These are phyloP conservation scores for Allium cepa DNA, from an alignment of 106 monocot genomes.

Conservation along the genomic window DNA sequence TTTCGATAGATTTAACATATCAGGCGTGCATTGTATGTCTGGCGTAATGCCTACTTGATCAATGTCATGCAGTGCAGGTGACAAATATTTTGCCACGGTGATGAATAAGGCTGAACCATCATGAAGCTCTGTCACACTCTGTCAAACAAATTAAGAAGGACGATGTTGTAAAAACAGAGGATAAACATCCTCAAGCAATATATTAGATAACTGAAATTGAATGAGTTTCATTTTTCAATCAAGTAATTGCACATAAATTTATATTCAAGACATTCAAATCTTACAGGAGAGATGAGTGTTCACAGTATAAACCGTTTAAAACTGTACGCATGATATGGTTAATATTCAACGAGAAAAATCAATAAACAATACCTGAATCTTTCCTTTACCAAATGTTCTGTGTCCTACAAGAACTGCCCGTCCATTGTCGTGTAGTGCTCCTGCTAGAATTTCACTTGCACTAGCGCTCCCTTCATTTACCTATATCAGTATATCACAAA, in stretches of 20 bases:
- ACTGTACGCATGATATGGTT: background rate
- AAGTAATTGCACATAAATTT: background rate
- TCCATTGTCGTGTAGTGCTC: constrained; percentile 93
- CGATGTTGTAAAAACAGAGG: too few relatives aligned
- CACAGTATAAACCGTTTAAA: background rate
- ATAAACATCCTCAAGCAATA: too few relatives aligned
- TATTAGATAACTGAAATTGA: background rate
- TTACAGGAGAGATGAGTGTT: background rate
- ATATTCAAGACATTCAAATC: background rate
- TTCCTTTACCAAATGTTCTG: constrained; percentile 92
- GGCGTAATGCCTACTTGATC: constrained; percentile 91
- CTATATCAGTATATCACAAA: constrained; percentile 19
- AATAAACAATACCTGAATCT: constrained; percentile 65
- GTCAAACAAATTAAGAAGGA: background rate
- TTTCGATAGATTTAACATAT: constrained; percentile 28
- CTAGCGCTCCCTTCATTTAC: constrained; percentile 96
- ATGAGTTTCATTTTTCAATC: background rate
- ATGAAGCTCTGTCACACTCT: constrained; percentile 90
- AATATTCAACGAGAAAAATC: background rate
- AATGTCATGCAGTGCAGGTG: constrained; percentile 82
- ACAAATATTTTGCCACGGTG: constrained; percentile 93
- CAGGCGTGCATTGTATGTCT: constrained; percentile 77
- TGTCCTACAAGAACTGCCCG: constrained; percentile 89
- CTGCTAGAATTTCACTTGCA: constrained; percentile 96
- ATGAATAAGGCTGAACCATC: constrained; percentile 93